These are phyloP conservation scores for Neobulgaria alba DNA, from an alignment of 2,329 filamentous ascomycete genomes.

Conservation along the genomic window DNA sequence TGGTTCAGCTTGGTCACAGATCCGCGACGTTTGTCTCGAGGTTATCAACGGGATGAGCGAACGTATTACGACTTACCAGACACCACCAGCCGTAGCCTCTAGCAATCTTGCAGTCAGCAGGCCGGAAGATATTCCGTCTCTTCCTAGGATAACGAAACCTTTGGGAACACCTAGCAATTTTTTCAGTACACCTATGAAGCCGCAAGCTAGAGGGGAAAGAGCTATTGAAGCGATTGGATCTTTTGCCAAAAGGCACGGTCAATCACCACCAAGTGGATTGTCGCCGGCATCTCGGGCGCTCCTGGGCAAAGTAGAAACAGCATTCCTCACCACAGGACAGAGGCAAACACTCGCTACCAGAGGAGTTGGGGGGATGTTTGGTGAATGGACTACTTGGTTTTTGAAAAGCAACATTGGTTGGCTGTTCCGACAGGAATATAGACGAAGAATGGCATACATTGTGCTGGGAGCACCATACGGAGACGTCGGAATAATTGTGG, in stretches of 20 bases:
- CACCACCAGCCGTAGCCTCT: conserved; percentile 21
- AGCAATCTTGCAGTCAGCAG: not conserved
- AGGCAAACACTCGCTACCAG: conserved; percentile 43
- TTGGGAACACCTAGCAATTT: conserved; percentile 21
- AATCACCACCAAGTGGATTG: conserved; percentile 17
- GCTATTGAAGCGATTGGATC: conserved; percentile 18
- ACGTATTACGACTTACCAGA: conserved; percentile 54
- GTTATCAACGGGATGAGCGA: conserved; percentile 58
- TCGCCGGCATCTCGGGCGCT: conserved; percentile 35
- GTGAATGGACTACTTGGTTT: conserved; percentile 38
- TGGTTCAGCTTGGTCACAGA: conserved; percentile 73
- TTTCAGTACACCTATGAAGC: conserved; percentile 16
- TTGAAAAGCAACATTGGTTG: conserved; percentile 48
- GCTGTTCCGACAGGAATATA: conserved; percentile 63
- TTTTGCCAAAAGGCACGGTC: conserved; percentile 24
- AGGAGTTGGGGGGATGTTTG: conserved; percentile 40
- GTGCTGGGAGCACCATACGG: conserved; percentile 69
- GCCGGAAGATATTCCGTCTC: not conserved
- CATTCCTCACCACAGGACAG: conserved; percentile 37
- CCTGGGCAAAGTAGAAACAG: conserved; percentile 29
- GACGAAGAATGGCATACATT: conserved; percentile 53
- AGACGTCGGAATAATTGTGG: conserved; percentile 57
- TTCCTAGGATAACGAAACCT: conserved; percentile 23
- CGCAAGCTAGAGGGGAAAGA: conserved; percentile 10
- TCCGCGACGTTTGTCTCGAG: conserved; percentile 60